Base-by-base conservation (phyloP, 768 basidiomycete species). In the Phaffia australis region DNA sequence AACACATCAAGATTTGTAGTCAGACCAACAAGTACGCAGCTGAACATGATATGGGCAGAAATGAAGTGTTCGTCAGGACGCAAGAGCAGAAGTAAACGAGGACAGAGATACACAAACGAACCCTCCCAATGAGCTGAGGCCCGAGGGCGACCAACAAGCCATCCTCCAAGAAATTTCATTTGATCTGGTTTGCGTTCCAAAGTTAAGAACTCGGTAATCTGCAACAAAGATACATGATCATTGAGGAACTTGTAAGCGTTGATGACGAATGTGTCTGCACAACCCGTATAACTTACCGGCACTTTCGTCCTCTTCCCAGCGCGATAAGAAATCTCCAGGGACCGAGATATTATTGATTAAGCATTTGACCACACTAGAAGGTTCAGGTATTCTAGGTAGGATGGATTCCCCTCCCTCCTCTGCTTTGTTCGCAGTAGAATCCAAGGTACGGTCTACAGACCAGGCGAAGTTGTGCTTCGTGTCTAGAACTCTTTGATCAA, bases 131-230 rank as follows among this genome's bases (percentile, higher is more conserved):
- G 54, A 46, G 32, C 35, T 64, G 15, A 25, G 21, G 21, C 63
- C 54, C 18, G 63, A 64, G 29, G 63, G 63, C 8, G 63, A 64
- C 63, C 63, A 64, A 56, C 63, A 64, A 4, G 51, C 51, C 19
- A 47, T 30, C 25, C 63, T 35, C 63, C 63, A 64, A 18, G 15
- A 32, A 21, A 62, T 42, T 21, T 64, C 63, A 25, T 35, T 55
- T 23, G 46, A n/a, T 27, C 48, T 32, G 14, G 49, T 35, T 46
- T 54, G 51, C 27, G 23, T 47, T 21, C 63, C 55, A 6, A 52
- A 47, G 18, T 32, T 56, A 6, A 64, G 32, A 6, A 35, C 55
- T 30, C 63, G 29, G 21, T 54, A 51, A 25, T 64, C 63, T 64
- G 32, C 6, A 4, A 16, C 52, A n/a, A 27, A 46, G 29, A 29